Evolutionary conservation across 495 filamentous ascomycete species (phyloP).

Genomic region (Pseudevernia furfuracea): DNA sequence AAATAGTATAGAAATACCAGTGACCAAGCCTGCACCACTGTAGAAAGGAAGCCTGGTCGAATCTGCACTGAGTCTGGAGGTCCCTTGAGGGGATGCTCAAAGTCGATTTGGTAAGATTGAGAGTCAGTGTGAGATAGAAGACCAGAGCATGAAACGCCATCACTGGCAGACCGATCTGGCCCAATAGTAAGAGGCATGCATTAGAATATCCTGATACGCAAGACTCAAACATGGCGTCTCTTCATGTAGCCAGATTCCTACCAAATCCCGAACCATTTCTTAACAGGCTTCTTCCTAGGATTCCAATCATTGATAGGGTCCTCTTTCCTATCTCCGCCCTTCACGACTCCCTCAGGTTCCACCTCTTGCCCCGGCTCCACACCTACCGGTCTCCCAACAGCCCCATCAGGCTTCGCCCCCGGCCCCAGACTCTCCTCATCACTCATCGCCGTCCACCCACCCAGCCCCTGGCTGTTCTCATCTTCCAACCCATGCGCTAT

Average conservation of each 20-base stretch:
- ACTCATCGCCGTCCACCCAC: constrained; percentile 37
- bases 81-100: background rate
- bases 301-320: constrained; percentile 36
- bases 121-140: background rate
- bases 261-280: constrained; percentile 62
- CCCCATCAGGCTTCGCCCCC: constrained; percentile 26
- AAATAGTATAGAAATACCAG: background rate
- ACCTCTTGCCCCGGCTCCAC: constrained; percentile 21
- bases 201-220: background rate
- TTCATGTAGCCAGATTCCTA: constrained; percentile 20
- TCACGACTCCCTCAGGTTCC: constrained; percentile 18
- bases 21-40: background rate
- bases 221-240: background rate
- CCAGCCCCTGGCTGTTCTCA: constrained; percentile 32
- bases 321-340: constrained; percentile 11
- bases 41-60: background rate
- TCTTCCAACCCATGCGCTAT: constrained; percentile 73
- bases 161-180: background rate
- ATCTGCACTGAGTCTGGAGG: background rate
- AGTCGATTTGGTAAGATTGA: background rate
- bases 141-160: background rate
- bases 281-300: constrained; percentile 44
- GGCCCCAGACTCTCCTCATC: constrained; percentile 32
- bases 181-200: background rate
- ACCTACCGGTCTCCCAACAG: constrained; percentile 18